Base-by-base conservation (phyloP, 2,329 filamentous ascomycete genomes). In the Neoscytalidium dimidiatum region DNA sequence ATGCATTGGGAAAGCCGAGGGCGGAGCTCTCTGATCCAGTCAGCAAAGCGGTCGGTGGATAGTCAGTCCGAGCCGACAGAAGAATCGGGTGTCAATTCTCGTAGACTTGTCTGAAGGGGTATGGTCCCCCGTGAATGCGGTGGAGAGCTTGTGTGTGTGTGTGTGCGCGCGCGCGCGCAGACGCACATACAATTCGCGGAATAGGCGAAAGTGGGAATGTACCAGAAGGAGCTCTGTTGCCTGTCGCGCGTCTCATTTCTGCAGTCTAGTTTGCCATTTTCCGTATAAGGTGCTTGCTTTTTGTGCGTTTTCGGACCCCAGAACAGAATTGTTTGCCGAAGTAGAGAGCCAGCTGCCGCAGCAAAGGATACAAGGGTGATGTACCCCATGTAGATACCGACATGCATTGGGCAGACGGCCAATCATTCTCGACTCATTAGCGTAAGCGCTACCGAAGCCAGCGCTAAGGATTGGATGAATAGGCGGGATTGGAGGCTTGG, bases 361-460 rank as follows among this genome's bases (percentile, higher is more conserved):
- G 53, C 38, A 44, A 13, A 58, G 23, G 53, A 17, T 58, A 58
- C 53, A 58, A 31, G 53, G 53, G 17, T 28, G 23, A 58, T 43
- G 53, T 58, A 58, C 53, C 23, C 53, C 46, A 29, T 49, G 23
- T 29, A 23, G 14, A 38, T 33, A 21, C 28, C 21, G 49, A 53
- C 28, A 13, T 41, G 51, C 51, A 56, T 17, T 28, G 33, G 28
- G 17, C 28, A 52, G 31, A n/a, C 9, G 21, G 35, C 56, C 56
- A 46, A 46, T 60, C n/a, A 19, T 31, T 11, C n/a, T 60, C 56
- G 9, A 21, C 23, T 33, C 28, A 31, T 46, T 60, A 60, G 38
- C 28, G 56, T 23, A 26, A 13, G 26, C 56, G 41, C 41, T 60
- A 46, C 56, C 41, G 38, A 60, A 46, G 6, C 28, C 23, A 41